A percentile compares a stretch with the other conserved stretches of the same genome.
phyloP scores from a whole-genome alignment of 441 rosid genomes.

The Eruca vesicaria region DNA sequence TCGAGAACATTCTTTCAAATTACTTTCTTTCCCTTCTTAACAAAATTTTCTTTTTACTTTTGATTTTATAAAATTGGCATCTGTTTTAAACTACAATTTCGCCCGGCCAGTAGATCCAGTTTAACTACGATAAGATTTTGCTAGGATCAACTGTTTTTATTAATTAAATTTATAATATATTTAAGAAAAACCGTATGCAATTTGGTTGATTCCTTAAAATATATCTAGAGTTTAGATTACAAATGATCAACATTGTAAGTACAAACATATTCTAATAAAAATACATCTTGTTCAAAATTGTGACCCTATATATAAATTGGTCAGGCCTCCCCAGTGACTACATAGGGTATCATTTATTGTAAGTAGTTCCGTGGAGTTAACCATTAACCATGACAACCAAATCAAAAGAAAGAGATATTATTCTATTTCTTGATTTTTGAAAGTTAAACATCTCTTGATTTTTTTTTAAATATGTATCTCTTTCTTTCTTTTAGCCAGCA shows the following conservation, averaged over 20 bases:
- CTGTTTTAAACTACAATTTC: neutral
- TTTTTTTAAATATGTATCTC: no score
- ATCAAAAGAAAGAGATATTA: no score
- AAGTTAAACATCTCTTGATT: no score
- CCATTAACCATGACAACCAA: no score
- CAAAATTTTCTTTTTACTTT: neutral
- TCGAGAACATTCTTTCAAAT: slow-evolving; percentile 1
- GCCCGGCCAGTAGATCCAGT: neutral
- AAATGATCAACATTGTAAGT: neutral
- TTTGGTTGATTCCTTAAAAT: neutral
- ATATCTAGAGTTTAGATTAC: neutral
- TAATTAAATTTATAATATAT: no score
- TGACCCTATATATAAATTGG: neutral
- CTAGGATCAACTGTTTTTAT: neutral
- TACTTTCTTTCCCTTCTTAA: neutral
- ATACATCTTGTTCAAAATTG: neutral
- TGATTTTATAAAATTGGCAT: neutral
- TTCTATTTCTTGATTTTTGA: no score
- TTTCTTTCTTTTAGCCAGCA: no score
- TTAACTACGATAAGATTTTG: neutral
- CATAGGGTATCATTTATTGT: neutral
- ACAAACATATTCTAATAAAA: neutral
- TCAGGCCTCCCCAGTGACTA: neutral
- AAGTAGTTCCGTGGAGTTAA: slow-evolving; percentile 17
- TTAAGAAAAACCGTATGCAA: neutral